phyloP scores from a whole-genome alignment of 768 basidiomycete genomes.

The Aureoboletus auriporus region DNA sequence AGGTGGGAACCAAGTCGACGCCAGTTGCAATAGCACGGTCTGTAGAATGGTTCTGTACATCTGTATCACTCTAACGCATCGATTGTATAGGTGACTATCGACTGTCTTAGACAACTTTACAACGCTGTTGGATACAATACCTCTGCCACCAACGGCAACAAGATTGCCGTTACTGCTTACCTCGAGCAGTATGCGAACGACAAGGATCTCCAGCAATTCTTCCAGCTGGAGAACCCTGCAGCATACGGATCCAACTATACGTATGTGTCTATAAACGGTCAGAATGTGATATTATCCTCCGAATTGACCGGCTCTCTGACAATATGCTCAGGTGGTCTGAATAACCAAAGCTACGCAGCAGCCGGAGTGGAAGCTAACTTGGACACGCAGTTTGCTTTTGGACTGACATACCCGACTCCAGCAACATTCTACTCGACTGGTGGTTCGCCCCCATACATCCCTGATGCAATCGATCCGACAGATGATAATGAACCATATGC shows the following conservation, averaged over 20 bases:
- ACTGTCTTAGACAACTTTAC: constrained; percentile 52
- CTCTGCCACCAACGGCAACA: constrained; percentile 39
- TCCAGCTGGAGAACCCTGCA: constrained; percentile 41
- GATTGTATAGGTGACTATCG: constrained; percentile 41
- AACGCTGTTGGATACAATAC: constrained; percentile 38
- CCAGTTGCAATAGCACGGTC: constrained; percentile 42
- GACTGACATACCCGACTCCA: constrained; percentile 59
- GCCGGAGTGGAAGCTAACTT: constrained; percentile 66
- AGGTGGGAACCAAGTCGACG: constrained; percentile 40
- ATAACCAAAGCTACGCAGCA: constrained; percentile 48
- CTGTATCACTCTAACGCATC: background rate
- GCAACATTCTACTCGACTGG: constrained; percentile 59
- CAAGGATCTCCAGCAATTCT: constrained; percentile 50
- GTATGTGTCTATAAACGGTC: constrained; percentile 54
- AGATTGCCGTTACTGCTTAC: constrained; percentile 54
- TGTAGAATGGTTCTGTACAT: background rate
- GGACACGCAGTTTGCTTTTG: constrained; percentile 65
- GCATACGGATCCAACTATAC: constrained; percentile 50
- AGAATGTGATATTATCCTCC: background rate
- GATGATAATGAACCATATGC: constrained; percentile 49
- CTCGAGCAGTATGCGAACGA: constrained; percentile 50
- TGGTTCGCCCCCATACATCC: constrained; percentile 55
- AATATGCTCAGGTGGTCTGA: constrained; percentile 46
- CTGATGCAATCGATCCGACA: constrained; percentile 37
- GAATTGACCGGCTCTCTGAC: constrained; percentile 5